These are phyloP conservation scores for Pseudopyricularia cyperi DNA, from an alignment of 2,329 filamentous ascomycete species.

Conservation along the genomic window DNA sequence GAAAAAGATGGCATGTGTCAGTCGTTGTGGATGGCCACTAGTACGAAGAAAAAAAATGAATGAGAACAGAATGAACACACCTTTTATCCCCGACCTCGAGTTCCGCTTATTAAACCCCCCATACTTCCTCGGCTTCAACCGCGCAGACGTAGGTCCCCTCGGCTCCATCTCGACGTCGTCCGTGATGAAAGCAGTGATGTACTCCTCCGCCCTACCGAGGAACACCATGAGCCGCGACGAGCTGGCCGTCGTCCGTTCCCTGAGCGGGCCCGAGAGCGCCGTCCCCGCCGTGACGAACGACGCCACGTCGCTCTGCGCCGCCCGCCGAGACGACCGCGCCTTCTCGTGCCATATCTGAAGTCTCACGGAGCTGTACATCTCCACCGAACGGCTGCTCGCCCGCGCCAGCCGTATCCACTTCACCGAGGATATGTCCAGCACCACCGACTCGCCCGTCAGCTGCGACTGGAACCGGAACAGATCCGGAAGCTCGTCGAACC, in stretches of 20 bases:
- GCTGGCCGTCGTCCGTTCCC: conserved; percentile 11
- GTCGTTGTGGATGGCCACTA: background rate
- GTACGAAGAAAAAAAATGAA: background rate
- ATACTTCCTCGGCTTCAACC: conserved; percentile 14
- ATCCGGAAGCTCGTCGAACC: conserved; percentile 11
- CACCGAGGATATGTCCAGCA: conserved; percentile 15
- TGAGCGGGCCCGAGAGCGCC: conserved; percentile 12
- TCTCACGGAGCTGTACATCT: conserved; percentile 12
- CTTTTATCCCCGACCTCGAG: conserved; percentile 12
- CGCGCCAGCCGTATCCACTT: conserved; percentile 11
- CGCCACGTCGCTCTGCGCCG: conserved; percentile 10
- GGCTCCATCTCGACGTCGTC: conserved; percentile 14
- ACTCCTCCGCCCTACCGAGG: conserved; percentile 13
- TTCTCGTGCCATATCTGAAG: conserved; percentile 18
- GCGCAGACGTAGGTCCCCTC: conserved; percentile 13
- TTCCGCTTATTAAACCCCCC: conserved; percentile 10
- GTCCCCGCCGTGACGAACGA: conserved; percentile 16
- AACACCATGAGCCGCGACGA: conserved; percentile 13
- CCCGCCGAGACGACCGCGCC: conserved; percentile 7
- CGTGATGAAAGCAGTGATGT: conserved; percentile 15
- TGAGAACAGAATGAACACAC: conserved; percentile 5
- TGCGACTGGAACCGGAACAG: conserved; percentile 15
- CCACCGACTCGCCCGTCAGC: conserved; percentile 14
- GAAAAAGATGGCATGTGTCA: background rate
- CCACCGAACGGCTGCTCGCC: conserved; percentile 9